Conservation (phyloP, 148 eudicot species). For the Rhododendron ovatum region DNA sequence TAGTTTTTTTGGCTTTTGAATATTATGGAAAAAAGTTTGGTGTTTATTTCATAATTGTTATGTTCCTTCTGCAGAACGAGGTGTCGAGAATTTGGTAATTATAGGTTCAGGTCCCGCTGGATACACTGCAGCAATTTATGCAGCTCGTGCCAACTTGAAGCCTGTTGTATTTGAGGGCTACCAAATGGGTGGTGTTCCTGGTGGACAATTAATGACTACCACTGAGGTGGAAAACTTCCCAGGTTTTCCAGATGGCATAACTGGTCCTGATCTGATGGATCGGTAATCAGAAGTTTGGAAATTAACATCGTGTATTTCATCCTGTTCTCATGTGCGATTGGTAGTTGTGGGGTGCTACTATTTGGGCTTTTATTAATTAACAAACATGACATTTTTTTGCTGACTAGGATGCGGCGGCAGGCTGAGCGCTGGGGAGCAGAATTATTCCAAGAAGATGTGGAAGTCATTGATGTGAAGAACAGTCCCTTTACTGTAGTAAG, state of each 20-base stretch:
- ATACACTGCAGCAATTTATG: constrained; percentile 97
- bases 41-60: background rate
- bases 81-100: constrained; percentile 80
- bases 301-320: background rate
- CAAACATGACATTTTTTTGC: constrained; percentile 13
- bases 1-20: background rate
- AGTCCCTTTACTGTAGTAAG: constrained; percentile 82
- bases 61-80: constrained; percentile 41
- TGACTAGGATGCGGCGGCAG: constrained; percentile 70
- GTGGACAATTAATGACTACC: constrained; percentile 98
- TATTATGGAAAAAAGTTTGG: background rate
- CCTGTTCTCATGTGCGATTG: background rate
- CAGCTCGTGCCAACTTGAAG: constrained; percentile 96
- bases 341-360: background rate
- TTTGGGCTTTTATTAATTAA: constrained; percentile 5
- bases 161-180: constrained; percentile 98
- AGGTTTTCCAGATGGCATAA: constrained; percentile 96
- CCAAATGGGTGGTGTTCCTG: constrained; percentile 96
- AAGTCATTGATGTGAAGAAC: constrained; percentile 69
- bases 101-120: constrained; percentile 99
- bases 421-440: constrained; percentile 99
- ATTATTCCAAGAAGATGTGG: constrained; percentile 93
- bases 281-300: constrained; percentile 33
- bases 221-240: constrained; percentile 99
- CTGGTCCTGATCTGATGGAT: constrained; percentile 98